These are phyloP conservation scores for Globisporangium barbulae DNA, from an alignment of 352 stramenopile species.

Conservation along the genomic window DNA sequence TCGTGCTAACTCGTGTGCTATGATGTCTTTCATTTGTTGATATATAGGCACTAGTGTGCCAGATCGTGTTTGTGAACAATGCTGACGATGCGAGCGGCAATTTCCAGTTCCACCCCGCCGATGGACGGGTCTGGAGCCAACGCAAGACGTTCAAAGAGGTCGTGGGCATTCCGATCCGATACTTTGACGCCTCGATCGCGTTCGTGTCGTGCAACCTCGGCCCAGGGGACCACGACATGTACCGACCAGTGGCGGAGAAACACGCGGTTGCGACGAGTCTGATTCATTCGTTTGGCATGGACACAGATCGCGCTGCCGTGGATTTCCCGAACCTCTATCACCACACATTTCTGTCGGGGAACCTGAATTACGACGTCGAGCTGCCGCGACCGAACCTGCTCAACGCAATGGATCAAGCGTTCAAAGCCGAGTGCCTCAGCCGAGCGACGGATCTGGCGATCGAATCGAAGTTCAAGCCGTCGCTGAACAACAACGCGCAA, in stretches of 20 bases:
- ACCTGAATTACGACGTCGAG: constrained; percentile 78
- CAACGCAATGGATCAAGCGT: constrained; percentile 61
- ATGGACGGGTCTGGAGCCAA: constrained; percentile 72
- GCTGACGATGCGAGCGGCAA: constrained; percentile 79
- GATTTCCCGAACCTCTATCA: constrained; percentile 86
- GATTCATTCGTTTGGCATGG: constrained; percentile 81
- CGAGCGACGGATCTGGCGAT: constrained; percentile 56
- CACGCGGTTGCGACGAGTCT: constrained; percentile 56
- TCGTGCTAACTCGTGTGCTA: not conserved
- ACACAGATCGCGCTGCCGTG: constrained; percentile 62
- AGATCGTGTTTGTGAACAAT: constrained; percentile 87
- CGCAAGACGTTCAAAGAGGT: constrained; percentile 75
- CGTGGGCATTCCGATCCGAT: constrained; percentile 74
- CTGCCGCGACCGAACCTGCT: constrained; percentile 34
- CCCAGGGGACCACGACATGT: constrained; percentile 12
- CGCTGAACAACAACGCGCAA: constrained; percentile 21
- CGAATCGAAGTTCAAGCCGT: constrained; percentile 47
- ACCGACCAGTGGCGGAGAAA: constrained; percentile 40
- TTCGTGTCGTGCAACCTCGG: constrained; percentile 82
- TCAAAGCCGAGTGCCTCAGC: constrained; percentile 67
- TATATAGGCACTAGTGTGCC: constrained; percentile 57
- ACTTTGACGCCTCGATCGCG: constrained; percentile 82
- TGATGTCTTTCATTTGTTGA: constrained; percentile 2
- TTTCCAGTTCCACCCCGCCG: constrained; percentile 61
- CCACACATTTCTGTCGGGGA: constrained; percentile 78